Evolutionary conservation across 2,329 filamentous ascomycete genomes (phyloP), one percentile per base, ranked within the genome.

Genomic region (Penicillium janthinellum): DNA sequence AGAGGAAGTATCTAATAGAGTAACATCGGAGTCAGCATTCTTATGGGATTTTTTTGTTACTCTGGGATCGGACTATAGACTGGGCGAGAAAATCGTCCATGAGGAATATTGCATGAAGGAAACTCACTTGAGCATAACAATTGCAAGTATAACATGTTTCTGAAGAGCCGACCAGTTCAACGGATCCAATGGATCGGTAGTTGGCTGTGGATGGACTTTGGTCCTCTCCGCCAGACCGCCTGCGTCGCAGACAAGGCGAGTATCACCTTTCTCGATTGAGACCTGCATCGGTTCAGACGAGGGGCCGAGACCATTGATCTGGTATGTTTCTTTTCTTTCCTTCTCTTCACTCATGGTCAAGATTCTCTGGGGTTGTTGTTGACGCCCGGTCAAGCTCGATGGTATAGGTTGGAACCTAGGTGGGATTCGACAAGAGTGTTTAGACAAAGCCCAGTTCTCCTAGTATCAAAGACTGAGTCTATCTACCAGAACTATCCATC

Each of bases 71-170:
- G 22, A 31, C 5, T 22, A 15, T n/a, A 47, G 12, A 15, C 31
- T 4, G 7, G n/a, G 25, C 25, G 25, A 4, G 3, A 25, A 2
- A 5, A 15, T 25, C 6, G 3, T 17, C n/a, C 10, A 45, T 14
- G 44, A 47, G 12, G 14, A 17, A 31, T n/a, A 6, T 31, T 39
- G 12, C 31, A 31, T 31, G 31, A 31, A 22, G 17, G 12, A 12
- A 3, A 70, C 77, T 55, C 75, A 84, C 79, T 83, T 77, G 37
- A 79, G 71, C 82, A 84, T 84, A 15, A 84, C 80, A 59, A 85
- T 83, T 2, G 74, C 75, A 3, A 85, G 71, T 45, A 83, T 81
- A 1, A 65, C 68, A 67, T 83, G 76, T 65, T 85, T 85, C 63
- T 79, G 79, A 10, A 73, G 50, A 2, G 59, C 67, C 0, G 79